Percentiles rank a stretch among this genome's conserved stretches.
These are phyloP conservation scores for Talaromyces sp. DNA, from an alignment of 2,329 filamentous ascomycete genomes.

Conservation along the genomic window DNA sequence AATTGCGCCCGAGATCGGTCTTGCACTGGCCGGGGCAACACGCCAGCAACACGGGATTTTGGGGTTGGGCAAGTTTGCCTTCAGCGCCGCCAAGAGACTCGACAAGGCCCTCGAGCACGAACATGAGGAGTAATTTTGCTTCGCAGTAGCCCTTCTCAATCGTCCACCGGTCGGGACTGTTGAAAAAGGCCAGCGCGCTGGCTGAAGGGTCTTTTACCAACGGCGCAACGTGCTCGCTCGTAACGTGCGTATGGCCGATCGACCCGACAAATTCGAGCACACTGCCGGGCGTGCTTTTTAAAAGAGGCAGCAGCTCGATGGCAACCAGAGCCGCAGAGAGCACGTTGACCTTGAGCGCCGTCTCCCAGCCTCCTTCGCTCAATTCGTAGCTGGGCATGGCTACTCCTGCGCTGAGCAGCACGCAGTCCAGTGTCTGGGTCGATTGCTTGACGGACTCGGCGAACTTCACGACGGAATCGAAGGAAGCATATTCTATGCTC, in stretches of 20 bases:
- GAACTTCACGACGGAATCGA: slow-evolving; percentile 5
- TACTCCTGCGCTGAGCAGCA: slow-evolving; percentile 8
- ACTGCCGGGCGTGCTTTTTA: slow-evolving; percentile 2
- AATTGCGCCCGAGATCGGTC: slow-evolving; percentile 5
- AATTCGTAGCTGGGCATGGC: not conserved
- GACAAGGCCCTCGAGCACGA: slow-evolving; percentile 8
- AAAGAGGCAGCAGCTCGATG: slow-evolving; percentile 5
- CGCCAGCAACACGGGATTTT: not conserved
- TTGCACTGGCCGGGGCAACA: slow-evolving; percentile 7
- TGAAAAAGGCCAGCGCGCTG: not conserved
- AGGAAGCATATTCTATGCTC: slow-evolving; percentile 2
- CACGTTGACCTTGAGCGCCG: slow-evolving; percentile 6
- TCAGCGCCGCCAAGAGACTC: slow-evolving; percentile 6
- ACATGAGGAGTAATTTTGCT: slow-evolving; percentile 8
- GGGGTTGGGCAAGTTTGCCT: not conserved
- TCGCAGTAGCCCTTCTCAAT: slow-evolving; percentile 2
- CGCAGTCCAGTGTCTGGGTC: slow-evolving; percentile 2
- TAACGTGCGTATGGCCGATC: slow-evolving; percentile 2
- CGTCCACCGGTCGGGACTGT: not conserved
- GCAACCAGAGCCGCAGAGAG: slow-evolving; percentile 7
- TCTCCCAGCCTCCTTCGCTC: slow-evolving; percentile 2
- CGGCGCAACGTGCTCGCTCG: slow-evolving; percentile 1
- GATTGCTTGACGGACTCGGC: slow-evolving; percentile 4
- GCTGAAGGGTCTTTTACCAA: not conserved
- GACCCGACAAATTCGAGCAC: slow-evolving; percentile 7